Percentiles rank a stretch among this genome's conserved stretches.
These are phyloP conservation scores for Cornus controversa DNA, from an alignment of 148 eudicot species.

Conservation along the genomic window DNA sequence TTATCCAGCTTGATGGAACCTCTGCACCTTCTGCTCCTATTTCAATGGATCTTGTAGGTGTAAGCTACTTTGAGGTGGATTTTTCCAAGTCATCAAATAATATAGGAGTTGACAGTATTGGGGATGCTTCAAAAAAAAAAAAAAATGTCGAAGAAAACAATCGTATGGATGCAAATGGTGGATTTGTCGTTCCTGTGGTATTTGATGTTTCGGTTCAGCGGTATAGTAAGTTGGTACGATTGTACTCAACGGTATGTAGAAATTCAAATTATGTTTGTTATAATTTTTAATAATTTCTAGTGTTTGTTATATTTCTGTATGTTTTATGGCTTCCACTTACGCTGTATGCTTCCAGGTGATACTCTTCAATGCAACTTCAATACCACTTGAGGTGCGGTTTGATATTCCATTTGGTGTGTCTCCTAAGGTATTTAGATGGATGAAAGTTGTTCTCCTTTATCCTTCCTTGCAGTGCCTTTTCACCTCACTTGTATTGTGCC, in stretches of 20 bases:
- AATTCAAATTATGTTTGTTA: constrained; percentile 1
- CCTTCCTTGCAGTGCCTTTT: neutral
- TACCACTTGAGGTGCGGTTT: constrained; percentile 81
- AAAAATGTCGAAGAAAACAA: constrained; percentile 27
- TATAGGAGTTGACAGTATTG: constrained; percentile 19
- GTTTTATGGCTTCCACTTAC: constrained; percentile 10
- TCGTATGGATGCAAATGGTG: constrained; percentile 36
- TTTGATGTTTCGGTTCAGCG: constrained; percentile 87
- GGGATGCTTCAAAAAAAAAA: constrained; percentile 22
- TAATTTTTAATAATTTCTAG: neutral
- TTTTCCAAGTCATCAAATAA: constrained; percentile 58
- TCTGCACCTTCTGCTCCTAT: constrained; percentile 70
- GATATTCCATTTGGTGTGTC: constrained; percentile 94
- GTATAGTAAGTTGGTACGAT: constrained; percentile 75
- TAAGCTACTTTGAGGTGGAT: constrained; percentile 77
- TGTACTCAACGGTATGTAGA: constrained; percentile 85
- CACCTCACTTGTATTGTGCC: constrained; percentile 2
- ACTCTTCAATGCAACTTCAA: constrained; percentile 70
- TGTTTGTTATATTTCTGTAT: constrained; percentile 11
- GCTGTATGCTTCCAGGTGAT: constrained; percentile 61
- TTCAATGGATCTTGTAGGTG: constrained; percentile 96
- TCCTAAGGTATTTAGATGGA: constrained; percentile 61
- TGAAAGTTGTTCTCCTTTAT: neutral
- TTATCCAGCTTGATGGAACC: constrained; percentile 80
- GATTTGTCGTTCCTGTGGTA: constrained; percentile 84